Evolutionary conservation across 805 yeast species (phyloP), one percentile per base, ranked within the genome.

Genomic region (Candida xiaguanensis): DNA sequence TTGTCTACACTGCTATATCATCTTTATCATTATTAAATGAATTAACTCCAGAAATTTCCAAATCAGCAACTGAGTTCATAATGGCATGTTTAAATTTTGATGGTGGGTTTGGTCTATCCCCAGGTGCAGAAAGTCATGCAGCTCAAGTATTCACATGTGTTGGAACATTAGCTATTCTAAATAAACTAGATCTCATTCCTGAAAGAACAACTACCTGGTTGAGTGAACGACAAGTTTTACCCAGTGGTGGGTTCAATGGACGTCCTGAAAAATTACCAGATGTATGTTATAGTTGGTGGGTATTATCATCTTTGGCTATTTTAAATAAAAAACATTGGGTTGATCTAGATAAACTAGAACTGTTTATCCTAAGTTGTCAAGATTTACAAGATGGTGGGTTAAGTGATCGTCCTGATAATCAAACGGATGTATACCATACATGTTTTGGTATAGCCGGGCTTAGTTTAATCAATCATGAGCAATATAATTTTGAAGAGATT

Each of bases 261-360:
- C 74, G 99, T 36, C 96, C 98, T 0, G 95, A 93, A 43, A 93
- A 93, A 57, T 64, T 88, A 14, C 95, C 98, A 0, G 99, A 93
- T 60, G 96, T 87, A n/a, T 93, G 99, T 57, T 93, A 93, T 58
- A 81, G 93, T 50, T 93, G 97, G 96, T 93, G 99, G 99, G 95
- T 89, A 8, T 58, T 89, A 16, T 82, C 95, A 2, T 74, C 88
- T 2, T 61, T 90, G 41, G 74, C 84, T 0, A 80, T 87, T 26
- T 67, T 91, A 15, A 76, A 66, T 0, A 79, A 75, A 45, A 58
- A 80, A 14, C 75, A 85, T 47, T 89, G 95, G 89, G 83, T 93
- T n/a, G 82, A 87, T 53, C 70, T 67, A 20, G 71, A 63, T 4
- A 78, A 74, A 49, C 64, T 93, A 41, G 72, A 74, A 38, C 58